Evolutionary conservation across 768 basidiomycete species (phyloP).

Genomic region (Neoboletus subvelutipes): DNA sequence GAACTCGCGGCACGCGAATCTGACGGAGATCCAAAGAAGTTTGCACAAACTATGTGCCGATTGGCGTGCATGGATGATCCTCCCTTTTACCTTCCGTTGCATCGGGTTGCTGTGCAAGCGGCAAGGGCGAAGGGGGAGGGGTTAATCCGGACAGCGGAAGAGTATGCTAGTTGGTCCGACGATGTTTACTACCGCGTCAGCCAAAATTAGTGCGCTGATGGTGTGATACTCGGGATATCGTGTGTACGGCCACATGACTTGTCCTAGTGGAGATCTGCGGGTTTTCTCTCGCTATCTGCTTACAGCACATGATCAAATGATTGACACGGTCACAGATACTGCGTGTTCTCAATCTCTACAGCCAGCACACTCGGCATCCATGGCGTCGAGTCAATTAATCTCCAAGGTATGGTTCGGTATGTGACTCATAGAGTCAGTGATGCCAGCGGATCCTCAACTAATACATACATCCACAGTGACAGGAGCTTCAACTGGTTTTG

Average conservation of each 20-base stretch:
- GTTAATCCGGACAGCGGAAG: constrained; percentile 22
- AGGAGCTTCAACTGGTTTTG: constrained; percentile 43
- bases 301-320: background rate
- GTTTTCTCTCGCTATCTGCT: background rate
- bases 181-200: constrained; percentile 19
- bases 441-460: background rate
- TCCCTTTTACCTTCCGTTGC: constrained; percentile 27
- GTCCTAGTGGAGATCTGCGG: background rate
- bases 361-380: background rate
- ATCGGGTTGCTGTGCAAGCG: constrained; percentile 21
- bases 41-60: constrained; percentile 20
- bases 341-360: background rate
- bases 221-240: background rate
- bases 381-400: background rate
- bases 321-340: background rate
- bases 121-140: constrained; percentile 23
- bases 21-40: constrained; percentile 25
- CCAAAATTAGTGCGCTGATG: constrained; percentile 7
- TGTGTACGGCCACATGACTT: constrained; percentile 1
- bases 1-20: background rate
- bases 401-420: constrained; percentile 27
- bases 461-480: constrained; percentile 35
- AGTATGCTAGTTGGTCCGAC: constrained; percentile 31
- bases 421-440: background rate
- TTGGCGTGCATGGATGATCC: constrained; percentile 24